Evolutionary conservation across 805 yeast genomes (phyloP).

Genomic region (Cyberlindnera bimundalis): DNA sequence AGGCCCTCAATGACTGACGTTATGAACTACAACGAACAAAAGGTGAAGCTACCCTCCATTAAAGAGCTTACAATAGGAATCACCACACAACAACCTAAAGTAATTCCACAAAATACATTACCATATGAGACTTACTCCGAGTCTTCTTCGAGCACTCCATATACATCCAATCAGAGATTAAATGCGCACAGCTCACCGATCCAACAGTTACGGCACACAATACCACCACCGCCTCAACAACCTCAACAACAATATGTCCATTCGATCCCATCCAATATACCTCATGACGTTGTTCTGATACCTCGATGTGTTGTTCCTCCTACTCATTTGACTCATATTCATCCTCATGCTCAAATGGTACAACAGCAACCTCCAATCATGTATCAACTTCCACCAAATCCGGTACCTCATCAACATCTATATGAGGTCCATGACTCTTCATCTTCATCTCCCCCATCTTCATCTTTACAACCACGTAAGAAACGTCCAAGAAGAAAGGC

Average conservation of each 20-base stretch:
- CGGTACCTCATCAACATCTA: neutral
- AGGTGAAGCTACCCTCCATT: conserved; percentile 20
- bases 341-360: conserved; percentile 1
- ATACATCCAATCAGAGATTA: too few species aligned
- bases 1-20: conserved; percentile 7
- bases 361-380: neutral
- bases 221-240: conserved; percentile 5
- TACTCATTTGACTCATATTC: conserved; percentile 1
- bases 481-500: conserved; percentile 52
- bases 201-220: neutral
- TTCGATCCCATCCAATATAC: neutral
- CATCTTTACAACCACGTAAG: conserved; percentile 21
- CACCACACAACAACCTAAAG: too few species aligned
- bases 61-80: conserved; percentile 20
- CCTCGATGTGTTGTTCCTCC: neutral
- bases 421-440: conserved; percentile 1
- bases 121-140: too few species aligned
- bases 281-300: conserved; percentile 1
- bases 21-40: conserved; percentile 9
- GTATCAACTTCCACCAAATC: neutral
- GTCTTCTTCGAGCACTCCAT: too few species aligned
- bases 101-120: too few species aligned
- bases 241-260: conserved; percentile 2
- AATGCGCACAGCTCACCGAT: conserved; percentile 1
- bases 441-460: neutral